Base-by-base conservation (phyloP, 306 rosid species). In the Abrus precatorius region DNA sequence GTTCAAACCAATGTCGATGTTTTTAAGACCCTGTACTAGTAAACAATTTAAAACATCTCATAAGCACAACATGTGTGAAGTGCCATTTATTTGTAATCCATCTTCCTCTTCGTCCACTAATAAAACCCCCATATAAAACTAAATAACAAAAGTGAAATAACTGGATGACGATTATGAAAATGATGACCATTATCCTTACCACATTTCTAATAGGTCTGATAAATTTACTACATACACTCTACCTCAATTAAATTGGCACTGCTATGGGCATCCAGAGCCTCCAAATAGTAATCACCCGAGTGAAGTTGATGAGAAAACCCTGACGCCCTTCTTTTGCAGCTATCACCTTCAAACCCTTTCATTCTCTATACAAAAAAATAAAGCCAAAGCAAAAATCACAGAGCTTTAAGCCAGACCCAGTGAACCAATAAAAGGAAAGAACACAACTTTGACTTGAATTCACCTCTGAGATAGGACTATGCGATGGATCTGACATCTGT, bases 401-500 rank as follows among this genome's bases (percentile, higher is more conserved):
- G 3, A 79, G 30, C 50, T 9, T 76, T 36, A 56, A 1, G n/a
- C 9, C 20, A 80, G 6, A 84, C 57, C 73, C 82, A 54, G 56
- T 12, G 9, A 75, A 44, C 20, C 76, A 82, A 60, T 2, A 52
- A n/a, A 54, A 59, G 61, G 4, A 3, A 33, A 48, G 28, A 55
- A 44, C 13, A 45, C 49, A 4, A 60, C 74, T 36, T 40, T 41
- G 11, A 49, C n/a, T 76, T 40, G 55, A 85, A 72, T 80, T 83
- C 32, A 94, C 98, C 90, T 92, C 89, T 8, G 93, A 86, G 64
- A 56, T 40, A 60, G 97, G 86, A 84, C 83, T 84, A 44, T 80
- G 82, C 0, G 88, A 83, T 82, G 93, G 95, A 92, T 94, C 97
- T 80, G 94, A 87, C 82, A 84, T 67, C 55, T 70, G 82, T n/a